Base-by-base conservation (phyloP, 805 yeast species). In the Saturnispora serradocipensis region DNA sequence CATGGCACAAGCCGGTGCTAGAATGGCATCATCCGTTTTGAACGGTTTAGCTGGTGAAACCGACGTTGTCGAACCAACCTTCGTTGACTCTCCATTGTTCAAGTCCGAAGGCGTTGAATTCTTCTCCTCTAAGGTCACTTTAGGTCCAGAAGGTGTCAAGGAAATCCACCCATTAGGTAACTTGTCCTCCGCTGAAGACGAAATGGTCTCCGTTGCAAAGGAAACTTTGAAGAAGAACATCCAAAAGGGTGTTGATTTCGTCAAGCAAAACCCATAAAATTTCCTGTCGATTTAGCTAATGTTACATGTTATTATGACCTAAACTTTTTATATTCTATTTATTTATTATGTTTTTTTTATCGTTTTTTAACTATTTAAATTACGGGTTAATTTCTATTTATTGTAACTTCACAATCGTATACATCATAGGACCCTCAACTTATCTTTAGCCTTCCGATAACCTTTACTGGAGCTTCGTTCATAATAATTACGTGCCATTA, bases 111-210 rank as follows among this genome's bases (percentile, higher is more conserved):
- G 98, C 68, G 86, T 93, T 64, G 91, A 88, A 58, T 93, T 90
- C 86, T 93, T 93, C 78, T 89, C 98, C 51, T 85, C 97, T 61
- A 84, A 82, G 73, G 95, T 93, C 60, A 86, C 96, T 62, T 82
- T 91, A 66, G 98, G 98, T 61, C 85, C 84, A 67, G 80, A 85
- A 58, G 97, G 97, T 83, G 87, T 86, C 60, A 79, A 81, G 70
- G 77, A 81, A 70, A 74, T 89, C 67, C 96, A 87, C 77, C 74
- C 76, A 54, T 75, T 93, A 65, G 95, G 95, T 65, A 70, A 74
- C 59, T 70, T 88, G 65, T 74, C 85, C 53, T 74, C 72, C 60
- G 84, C 83, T 70, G 99, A 93, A 80, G 85, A 86, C 74, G 85
- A 80, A 68, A 80, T 91, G 75, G 78, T 93, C 66, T 76, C 75